Evolutionary conservation across 2,329 filamentous ascomycete genomes (phyloP).

Genomic region (Curvularia lunata): DNA sequence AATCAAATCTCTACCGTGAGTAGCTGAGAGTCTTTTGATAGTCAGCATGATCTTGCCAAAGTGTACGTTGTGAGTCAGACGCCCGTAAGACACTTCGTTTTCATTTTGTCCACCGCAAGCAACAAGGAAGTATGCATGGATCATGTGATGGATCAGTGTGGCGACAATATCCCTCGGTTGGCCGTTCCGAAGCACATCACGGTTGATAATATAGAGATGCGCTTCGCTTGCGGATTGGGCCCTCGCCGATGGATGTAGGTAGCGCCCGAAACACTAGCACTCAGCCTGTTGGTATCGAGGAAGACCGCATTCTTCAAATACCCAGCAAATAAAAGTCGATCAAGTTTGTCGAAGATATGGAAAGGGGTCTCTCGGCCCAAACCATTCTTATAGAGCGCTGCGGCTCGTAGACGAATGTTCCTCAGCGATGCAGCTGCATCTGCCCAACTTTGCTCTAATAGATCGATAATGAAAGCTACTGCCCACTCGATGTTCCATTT

Average conservation of each 20-base stretch:
- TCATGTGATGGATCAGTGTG: slow-evolving; percentile 54
- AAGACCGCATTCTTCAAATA: slow-evolving; percentile 49
- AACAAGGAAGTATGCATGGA: slow-evolving; percentile 54
- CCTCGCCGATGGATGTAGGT: slow-evolving; percentile 45
- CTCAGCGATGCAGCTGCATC: slow-evolving; percentile 27
- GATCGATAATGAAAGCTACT: slow-evolving; percentile 48
- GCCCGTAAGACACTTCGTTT: slow-evolving; percentile 42
- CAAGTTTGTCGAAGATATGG: slow-evolving; percentile 47
- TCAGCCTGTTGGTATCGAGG: slow-evolving; percentile 38
- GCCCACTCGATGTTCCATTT: slow-evolving; percentile 53
- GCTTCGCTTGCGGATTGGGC: slow-evolving; percentile 31
- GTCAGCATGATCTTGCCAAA: slow-evolving; percentile 51
- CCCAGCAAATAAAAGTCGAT: slow-evolving; percentile 46
- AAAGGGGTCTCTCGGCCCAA: slow-evolving; percentile 36
- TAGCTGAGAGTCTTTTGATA: slow-evolving; percentile 44
- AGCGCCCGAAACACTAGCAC: slow-evolving; percentile 40
- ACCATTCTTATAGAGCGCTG: slow-evolving; percentile 24
- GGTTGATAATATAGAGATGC: slow-evolving; percentile 50
- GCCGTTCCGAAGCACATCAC: slow-evolving; percentile 28
- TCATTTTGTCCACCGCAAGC: slow-evolving; percentile 48
- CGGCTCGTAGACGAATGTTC: slow-evolving; percentile 25
- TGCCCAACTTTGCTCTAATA: slow-evolving; percentile 31
- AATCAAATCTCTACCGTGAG: slow-evolving; percentile 34
- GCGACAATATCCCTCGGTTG: slow-evolving; percentile 46
- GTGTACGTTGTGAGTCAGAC: slow-evolving; percentile 48